Evolutionary conservation across 1,284 basidiomycete species (phyloP).

Genomic region (Malassezia nana): DNA sequence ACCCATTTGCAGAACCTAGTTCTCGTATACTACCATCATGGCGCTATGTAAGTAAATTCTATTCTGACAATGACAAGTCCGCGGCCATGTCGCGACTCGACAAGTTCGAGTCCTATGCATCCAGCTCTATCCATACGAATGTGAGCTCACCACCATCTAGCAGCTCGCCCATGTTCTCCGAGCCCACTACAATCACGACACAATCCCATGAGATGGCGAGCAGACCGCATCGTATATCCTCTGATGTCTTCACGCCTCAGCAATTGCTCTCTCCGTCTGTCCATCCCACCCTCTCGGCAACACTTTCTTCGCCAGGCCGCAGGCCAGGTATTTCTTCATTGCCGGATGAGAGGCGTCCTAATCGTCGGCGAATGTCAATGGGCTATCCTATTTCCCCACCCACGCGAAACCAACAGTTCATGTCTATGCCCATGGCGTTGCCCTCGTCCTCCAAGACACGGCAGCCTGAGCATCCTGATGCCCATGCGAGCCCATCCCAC

Average conservation of each 20-base stretch:
- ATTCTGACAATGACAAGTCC: neutral
- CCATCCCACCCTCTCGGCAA: neutral
- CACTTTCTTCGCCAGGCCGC: neutral
- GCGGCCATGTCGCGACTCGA: neutral
- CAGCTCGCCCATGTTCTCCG: conserved; percentile 13
- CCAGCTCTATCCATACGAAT: neutral
- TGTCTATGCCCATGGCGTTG: neutral
- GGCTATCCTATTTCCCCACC: neutral
- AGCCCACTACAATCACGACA: conserved; percentile 1
- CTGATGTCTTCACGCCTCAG: neutral
- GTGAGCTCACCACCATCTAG: conserved; percentile 7
- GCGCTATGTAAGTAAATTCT: neutral
- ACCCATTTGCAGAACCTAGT: neutral
- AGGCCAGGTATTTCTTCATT: neutral
- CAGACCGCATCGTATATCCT: neutral
- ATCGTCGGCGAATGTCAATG: neutral
- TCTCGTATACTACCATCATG: neutral
- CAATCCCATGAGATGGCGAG: neutral
- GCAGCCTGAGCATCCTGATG: neutral
- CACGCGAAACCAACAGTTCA: neutral
- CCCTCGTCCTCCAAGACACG: neutral
- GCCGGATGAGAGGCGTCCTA: neutral
- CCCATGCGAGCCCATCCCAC: neutral
- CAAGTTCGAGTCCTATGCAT: neutral
- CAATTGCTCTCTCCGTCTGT: neutral